Base-by-base conservation (phyloP, 768 basidiomycete genomes). In the Pisolithus marmoratus region DNA sequence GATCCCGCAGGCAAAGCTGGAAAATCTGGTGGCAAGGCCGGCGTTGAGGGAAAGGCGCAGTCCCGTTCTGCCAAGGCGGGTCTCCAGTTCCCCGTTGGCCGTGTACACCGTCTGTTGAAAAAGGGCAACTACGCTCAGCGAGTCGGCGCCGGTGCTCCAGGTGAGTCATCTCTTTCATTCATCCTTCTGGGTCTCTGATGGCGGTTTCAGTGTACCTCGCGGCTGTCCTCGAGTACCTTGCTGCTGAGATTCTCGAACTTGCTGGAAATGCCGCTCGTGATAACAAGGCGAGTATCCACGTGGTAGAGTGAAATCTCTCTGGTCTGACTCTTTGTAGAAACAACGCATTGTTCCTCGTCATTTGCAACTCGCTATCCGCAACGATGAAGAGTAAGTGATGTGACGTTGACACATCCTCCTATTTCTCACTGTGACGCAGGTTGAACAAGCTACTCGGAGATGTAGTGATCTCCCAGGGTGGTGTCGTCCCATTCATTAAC, bases 271-370 rank as follows among this genome's bases (percentile, higher is more conserved):
- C 89, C 15, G 89, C 66, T 20, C 67, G 66, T 53, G 66, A 67
- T 48, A 67, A 67, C 61, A 67, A 68, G 66, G 67, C 65, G 20
- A 57, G 36, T 14, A 17, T 0, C 8, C 14, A 11, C 4, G 7
- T 14, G 31, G 41, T 23, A n/a, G 3, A 6, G 14, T 23, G 5
- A 15, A 20, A 36, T 12, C 0, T 1, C 1, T 22, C 61, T 22
- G 51, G 40, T 20, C n/a, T 8, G 19, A 41, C 2, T 11, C 12
- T 0, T 34, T 24, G 36, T 31, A 90, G 80, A 89, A 94, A 76
- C 85, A 89, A 60, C 91, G 93, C 85, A 94, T 94, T 61, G 89
- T 94, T 22, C 93, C 92, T 50, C 84, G 93, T 63, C 93, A 94
- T 72, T 70, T 94, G 46, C 93, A 94, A 65, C 83, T 94, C 50